Conservation (phyloP, 1,284 basidiomycete genomes). For the Stereum hirsutum region DNA sequence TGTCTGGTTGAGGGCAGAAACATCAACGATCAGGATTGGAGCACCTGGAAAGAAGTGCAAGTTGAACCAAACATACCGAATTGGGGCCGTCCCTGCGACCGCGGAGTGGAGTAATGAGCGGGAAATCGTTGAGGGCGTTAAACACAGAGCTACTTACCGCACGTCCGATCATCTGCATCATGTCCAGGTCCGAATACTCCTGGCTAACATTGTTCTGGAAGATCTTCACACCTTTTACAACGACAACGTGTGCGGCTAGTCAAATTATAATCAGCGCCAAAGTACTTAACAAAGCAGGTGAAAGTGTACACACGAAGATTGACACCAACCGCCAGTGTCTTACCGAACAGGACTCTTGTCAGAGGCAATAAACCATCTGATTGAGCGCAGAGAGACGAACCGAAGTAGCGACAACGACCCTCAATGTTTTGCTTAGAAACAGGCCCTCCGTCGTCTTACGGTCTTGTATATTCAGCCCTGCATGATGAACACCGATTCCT, state of each 20-base stretch:
- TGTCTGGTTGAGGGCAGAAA: slow-evolving; percentile 45
- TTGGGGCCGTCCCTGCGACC: slow-evolving; percentile 80
- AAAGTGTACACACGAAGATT: slow-evolving; percentile 59
- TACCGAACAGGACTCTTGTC: slow-evolving; percentile 9
- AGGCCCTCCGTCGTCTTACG: slow-evolving; percentile 62
- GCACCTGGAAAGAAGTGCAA: neutral
- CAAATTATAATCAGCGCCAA: neutral
- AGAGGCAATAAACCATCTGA: slow-evolving; percentile 3
- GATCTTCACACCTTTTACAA: slow-evolving; percentile 74
- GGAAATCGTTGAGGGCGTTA: neutral
- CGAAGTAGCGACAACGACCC: slow-evolving; percentile 65
- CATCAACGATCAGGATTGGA: slow-evolving; percentile 12
- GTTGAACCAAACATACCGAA: slow-evolving; percentile 47
- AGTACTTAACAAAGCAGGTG: neutral
- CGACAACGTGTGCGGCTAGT: slow-evolving; percentile 74
- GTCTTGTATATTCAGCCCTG: slow-evolving; percentile 70
- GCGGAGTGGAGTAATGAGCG: slow-evolving; percentile 1
- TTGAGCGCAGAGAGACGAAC: slow-evolving; percentile 28
- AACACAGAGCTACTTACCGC: slow-evolving; percentile 43
- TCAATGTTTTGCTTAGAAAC: slow-evolving; percentile 57
- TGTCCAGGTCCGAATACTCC: slow-evolving; percentile 77
- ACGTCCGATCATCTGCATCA: slow-evolving; percentile 82
- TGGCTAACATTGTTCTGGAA: slow-evolving; percentile 55
- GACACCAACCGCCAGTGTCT: slow-evolving; percentile 85
- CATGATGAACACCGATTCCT: slow-evolving; percentile 84